phyloP scores from a whole-genome alignment of 495 filamentous ascomycete species.

The Aspergillus funiculosus region DNA sequence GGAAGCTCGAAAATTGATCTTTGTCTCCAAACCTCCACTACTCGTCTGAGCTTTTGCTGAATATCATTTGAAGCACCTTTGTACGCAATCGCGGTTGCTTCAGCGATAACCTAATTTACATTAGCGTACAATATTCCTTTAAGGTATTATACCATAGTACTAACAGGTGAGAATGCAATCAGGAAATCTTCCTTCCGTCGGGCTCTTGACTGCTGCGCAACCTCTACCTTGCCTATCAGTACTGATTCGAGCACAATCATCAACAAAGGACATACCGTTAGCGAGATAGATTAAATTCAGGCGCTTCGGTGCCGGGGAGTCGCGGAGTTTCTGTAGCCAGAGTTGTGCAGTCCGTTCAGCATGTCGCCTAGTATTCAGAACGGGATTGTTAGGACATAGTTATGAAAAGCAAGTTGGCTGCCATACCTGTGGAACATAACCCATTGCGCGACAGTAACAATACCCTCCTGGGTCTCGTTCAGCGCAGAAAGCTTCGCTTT shows the following conservation, averaged over 20 bases:
- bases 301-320: conserved; percentile 74
- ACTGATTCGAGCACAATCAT: conserved; percentile 1
- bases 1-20: conserved; percentile 75
- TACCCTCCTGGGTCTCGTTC: conserved; percentile 94
- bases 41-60: conserved; percentile 78
- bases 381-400: conserved; percentile 19
- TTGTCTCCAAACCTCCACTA: conserved; percentile 90
- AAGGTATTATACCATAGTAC: conserved; percentile 11
- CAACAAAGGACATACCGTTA: conserved; percentile 58
- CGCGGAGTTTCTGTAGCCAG: conserved; percentile 84
- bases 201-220: conserved; percentile 89
- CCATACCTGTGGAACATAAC: conserved; percentile 95
- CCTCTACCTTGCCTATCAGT: conserved; percentile 55
- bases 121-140: conserved; percentile 19
- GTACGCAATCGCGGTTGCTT: conserved; percentile 78
- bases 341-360: conserved; percentile 81
- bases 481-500: conserved; percentile 88
- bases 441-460: conserved; percentile 95
- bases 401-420: conserved; percentile 2
- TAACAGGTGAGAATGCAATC: conserved; percentile 74
- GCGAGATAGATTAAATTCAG: conserved; percentile 91
- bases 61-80: conserved; percentile 77
- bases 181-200: conserved; percentile 88
- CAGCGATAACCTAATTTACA: conserved; percentile 61
- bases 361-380: conserved; percentile 58